Conservation (phyloP, 225 moss, liverwort and hornwort genomes). For the Pseudisothecium myosuroides region DNA sequence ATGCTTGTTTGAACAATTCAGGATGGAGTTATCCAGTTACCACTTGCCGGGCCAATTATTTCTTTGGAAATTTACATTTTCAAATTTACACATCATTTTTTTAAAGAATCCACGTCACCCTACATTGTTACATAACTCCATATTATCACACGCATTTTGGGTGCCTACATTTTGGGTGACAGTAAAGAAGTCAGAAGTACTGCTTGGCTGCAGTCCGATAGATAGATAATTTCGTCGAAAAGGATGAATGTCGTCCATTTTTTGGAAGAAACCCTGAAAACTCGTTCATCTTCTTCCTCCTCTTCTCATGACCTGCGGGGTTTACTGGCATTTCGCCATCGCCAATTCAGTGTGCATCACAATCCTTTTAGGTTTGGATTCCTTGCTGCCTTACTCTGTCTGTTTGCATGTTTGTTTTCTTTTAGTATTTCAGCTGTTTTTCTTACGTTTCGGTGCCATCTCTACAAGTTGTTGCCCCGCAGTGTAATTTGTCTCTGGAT, state of each 20-base stretch:
- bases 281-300: not conserved
- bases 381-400: not conserved
- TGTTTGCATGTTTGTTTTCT: not conserved
- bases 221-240: not conserved
- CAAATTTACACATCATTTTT: not conserved
- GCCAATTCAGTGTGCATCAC: not conserved
- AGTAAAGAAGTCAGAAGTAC: not conserved
- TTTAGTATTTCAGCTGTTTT: not conserved
- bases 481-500: not conserved
- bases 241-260: not conserved
- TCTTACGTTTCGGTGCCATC: not conserved
- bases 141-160: not conserved
- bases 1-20: not conserved
- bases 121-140: not conserved
- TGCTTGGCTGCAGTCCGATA: not conserved
- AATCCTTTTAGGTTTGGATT: not conserved
- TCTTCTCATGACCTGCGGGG: not conserved
- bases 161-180: not conserved
- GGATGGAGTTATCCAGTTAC: not conserved
- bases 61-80: not conserved
- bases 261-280: not conserved
- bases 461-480: not conserved
- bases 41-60: not conserved
- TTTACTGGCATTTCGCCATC: not conserved
- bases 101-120: not conserved